Percentiles rank a stretch among this genome's conserved stretches.
These are phyloP conservation scores for Capsicum chinense DNA, from an alignment of 257 asterid genomes.

Conservation along the genomic window DNA sequence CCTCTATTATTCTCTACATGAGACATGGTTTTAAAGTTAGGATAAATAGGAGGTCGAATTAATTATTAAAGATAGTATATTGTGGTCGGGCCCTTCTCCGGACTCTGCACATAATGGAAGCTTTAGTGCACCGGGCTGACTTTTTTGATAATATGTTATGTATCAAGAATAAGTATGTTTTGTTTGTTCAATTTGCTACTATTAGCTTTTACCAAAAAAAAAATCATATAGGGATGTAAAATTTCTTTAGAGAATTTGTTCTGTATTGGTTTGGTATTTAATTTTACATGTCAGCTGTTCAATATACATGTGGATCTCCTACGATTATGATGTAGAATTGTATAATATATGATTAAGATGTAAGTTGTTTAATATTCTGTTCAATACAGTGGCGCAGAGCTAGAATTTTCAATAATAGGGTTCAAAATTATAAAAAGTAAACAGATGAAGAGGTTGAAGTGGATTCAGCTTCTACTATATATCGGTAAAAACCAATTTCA, in stretches of 20 bases:
- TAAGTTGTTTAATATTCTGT: too few species aligned
- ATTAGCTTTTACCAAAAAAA: too few species aligned
- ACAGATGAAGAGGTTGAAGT: too few species aligned
- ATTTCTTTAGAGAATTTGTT: background rate
- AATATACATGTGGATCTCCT: background rate
- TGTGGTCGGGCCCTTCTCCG: too few species aligned
- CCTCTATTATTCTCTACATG: conserved; percentile 64
- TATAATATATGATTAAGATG: too few species aligned
- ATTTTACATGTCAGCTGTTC: background rate
- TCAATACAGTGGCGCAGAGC: too few species aligned
- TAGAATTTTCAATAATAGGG: too few species aligned
- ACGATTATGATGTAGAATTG: background rate
- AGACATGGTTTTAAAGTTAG: conserved; percentile 58
- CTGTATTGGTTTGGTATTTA: background rate
- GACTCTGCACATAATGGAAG: too few species aligned
- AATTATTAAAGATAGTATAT: background rate
- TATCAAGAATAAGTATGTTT: conserved; percentile 2
- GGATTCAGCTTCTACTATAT: too few species aligned
- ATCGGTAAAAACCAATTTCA: too few species aligned
- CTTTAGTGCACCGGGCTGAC: too few species aligned
- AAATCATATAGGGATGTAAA: background rate
- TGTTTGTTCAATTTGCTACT: background rate
- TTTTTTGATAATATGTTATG: background rate
- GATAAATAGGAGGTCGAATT: conserved; percentile 43
- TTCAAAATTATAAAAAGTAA: too few species aligned